Percentiles rank a stretch among this genome's conserved stretches.
Conservation (phyloP, 768 basidiomycete species). For the Pleurotus giganteus region DNA sequence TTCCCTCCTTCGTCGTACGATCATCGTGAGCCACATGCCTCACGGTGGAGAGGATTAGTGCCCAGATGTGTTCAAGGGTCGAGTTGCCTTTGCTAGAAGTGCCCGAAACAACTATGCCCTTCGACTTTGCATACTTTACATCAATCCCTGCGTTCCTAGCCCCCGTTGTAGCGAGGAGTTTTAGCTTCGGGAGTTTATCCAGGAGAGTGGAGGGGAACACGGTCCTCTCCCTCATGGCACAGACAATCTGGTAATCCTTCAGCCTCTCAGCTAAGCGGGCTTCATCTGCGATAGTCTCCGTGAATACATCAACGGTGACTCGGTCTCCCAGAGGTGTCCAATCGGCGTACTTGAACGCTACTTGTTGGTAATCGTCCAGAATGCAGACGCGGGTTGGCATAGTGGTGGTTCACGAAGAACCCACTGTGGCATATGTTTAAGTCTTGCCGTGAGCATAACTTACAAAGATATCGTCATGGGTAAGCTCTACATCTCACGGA, state of each 20-base stretch:
- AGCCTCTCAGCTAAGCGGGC: slow-evolving; percentile 48
- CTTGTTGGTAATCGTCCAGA: slow-evolving; percentile 60
- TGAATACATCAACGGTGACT: slow-evolving; percentile 43
- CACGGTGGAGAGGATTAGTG: slow-evolving; percentile 49
- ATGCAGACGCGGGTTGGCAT: slow-evolving; percentile 42
- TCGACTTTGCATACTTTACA: slow-evolving; percentile 39
- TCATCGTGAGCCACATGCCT: slow-evolving; percentile 51
- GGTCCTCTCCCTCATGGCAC: slow-evolving; percentile 68
- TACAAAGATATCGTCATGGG: no score
- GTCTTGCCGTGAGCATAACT: no score
- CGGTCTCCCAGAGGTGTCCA: slow-evolving; percentile 45
- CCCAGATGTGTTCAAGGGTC: slow-evolving; percentile 68
- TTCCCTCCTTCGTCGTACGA: slow-evolving; percentile 39
- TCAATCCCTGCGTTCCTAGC: slow-evolving; percentile 49
- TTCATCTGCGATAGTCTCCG: slow-evolving; percentile 51
- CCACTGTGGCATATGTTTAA: no score
- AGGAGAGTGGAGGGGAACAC: slow-evolving; percentile 49
- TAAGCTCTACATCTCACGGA: slow-evolving; percentile 7
- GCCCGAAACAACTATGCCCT: slow-evolving; percentile 52
- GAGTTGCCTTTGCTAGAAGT: slow-evolving; percentile 42
- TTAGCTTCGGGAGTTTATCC: slow-evolving; percentile 56
- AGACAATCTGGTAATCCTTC: slow-evolving; percentile 51
- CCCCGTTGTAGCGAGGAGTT: slow-evolving; percentile 60
- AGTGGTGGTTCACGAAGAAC: not conserved
- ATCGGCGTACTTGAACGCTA: slow-evolving; percentile 49